A percentile compares a stretch with the other conserved stretches of the same genome.
Conservation (phyloP, 164 flowering plant genomes). For the Aristolochia californica region DNA sequence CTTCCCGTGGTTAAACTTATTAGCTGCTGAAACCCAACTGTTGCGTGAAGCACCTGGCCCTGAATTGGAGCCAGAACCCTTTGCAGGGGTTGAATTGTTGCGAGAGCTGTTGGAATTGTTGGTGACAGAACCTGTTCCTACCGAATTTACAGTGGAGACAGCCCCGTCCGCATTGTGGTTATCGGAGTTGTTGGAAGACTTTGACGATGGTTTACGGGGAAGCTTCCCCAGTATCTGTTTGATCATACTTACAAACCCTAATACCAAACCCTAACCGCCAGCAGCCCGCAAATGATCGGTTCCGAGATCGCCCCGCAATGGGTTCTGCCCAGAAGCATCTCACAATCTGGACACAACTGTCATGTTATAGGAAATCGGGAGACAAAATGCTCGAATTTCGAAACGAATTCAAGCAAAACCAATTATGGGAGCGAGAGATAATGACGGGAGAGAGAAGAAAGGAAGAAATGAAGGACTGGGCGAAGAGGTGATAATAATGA, state of each 20-base stretch:
- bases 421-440: too few species aligned
- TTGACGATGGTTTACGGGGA: slow-evolving; percentile 61
- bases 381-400: too few species aligned
- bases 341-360: too few species aligned
- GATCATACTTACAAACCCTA: slow-evolving; percentile 44
- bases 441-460: too few species aligned
- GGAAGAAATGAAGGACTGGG: too few species aligned
- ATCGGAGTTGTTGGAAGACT: slow-evolving; percentile 33
- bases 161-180: slow-evolving; percentile 22
- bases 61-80: slow-evolving; percentile 17
- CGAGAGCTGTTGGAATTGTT: slow-evolving; percentile 17
- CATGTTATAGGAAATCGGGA: too few species aligned
- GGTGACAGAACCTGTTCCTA: slow-evolving; percentile 16
- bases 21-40: slow-evolving; percentile 10
- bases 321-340: too few species aligned
- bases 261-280: slow-evolving; percentile 16
- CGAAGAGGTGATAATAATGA: too few species aligned
- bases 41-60: slow-evolving; percentile 12
- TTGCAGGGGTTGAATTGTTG: slow-evolving; percentile 19
- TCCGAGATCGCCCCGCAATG: too few species aligned
- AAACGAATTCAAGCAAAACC: too few species aligned
- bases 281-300: background rate
- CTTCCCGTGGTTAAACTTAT: slow-evolving; percentile 37
- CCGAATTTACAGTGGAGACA: slow-evolving; percentile 18
- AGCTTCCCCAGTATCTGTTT: slow-evolving; percentile 67